phyloP scores from a whole-genome alignment of 805 yeast species.

The Cyberlindnera euphorbiae region DNA sequence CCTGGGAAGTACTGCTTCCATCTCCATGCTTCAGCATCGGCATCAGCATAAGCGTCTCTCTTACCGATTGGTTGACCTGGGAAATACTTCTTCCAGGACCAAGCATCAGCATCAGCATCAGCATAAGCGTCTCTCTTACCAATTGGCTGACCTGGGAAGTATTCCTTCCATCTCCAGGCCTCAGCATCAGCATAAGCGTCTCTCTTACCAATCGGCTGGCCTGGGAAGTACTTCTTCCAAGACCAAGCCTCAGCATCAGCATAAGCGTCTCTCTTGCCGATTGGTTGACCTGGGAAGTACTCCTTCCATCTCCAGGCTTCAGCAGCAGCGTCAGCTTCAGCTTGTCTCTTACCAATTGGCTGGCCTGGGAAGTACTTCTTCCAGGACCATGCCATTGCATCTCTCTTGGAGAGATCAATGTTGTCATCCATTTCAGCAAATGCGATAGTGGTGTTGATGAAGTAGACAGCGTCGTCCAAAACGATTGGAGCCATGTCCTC shows the following conservation, averaged over 20 bases:
- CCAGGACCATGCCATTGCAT: conserved; percentile 23
- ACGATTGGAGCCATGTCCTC: conserved; percentile 23
- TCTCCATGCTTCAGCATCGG: conserved; percentile 20
- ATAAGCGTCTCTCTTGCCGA: conserved; percentile 16
- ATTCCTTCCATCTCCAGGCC: conserved; percentile 21
- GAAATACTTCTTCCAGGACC: conserved; percentile 16
- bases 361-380: conserved; percentile 15
- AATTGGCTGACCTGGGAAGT: conserved; percentile 17
- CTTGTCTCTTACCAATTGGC: conserved; percentile 20
- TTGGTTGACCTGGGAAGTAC: conserved; percentile 18
- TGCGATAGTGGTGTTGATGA: conserved; percentile 25
- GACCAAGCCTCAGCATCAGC: conserved; percentile 20
- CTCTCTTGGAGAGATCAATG: conserved; percentile 18
- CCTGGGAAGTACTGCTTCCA: conserved; percentile 16
- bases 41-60: conserved; percentile 19
- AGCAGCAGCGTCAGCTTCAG: conserved; percentile 20
- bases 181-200: conserved; percentile 21
- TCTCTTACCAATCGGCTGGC: conserved; percentile 16
- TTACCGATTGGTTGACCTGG: conserved; percentile 18
- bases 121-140: conserved; percentile 19
- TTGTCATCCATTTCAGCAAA: conserved; percentile 13
- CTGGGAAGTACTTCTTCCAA: conserved; percentile 17
- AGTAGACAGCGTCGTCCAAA: conserved; percentile 22
- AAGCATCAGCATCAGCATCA: conserved; percentile 22
- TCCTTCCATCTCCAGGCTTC: conserved; percentile 20